Conservation (phyloP, 1,284 basidiomycete species). For the Ganoderma meredithae region DNA sequence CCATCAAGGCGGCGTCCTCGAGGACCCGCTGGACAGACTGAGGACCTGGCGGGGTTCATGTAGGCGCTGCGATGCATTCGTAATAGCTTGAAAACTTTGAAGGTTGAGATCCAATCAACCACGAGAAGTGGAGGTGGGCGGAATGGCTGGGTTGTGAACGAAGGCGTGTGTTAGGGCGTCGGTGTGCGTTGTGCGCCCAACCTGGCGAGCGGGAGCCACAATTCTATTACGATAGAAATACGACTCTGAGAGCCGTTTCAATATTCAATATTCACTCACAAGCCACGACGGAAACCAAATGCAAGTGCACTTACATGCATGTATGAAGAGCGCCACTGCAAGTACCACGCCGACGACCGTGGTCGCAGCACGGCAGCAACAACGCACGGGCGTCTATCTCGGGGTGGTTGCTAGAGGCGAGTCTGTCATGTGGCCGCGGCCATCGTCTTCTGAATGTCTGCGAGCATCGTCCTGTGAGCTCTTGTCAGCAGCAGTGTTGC, state of each 20-base stretch:
- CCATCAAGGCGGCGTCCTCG: neutral
- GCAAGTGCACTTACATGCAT: neutral
- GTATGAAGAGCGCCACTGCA: neutral
- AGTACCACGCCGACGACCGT: too few relatives aligned
- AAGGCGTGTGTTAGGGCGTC: neutral
- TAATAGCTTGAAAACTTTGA: neutral
- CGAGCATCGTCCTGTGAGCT: neutral
- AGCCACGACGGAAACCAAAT: neutral
- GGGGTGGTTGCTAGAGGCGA: neutral
- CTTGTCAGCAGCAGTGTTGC: neutral
- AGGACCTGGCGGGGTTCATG: too few relatives aligned
- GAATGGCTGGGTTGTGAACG: neutral
- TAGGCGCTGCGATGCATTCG: neutral
- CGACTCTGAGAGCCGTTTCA: neutral
- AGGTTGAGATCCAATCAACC: neutral
- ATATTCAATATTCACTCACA: neutral
- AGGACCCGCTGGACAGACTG: neutral
- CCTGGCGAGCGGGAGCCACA: neutral
- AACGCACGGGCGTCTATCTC: neutral
- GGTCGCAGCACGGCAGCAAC: too few relatives aligned
- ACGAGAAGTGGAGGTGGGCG: neutral
- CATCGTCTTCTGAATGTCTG: slow-evolving; percentile 3
- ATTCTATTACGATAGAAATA: neutral
- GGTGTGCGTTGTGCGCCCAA: neutral
- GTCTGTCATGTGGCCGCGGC: neutral